phyloP scores from a whole-genome alignment of 2,329 filamentous ascomycete species.

The Penicillium thymicola region DNA sequence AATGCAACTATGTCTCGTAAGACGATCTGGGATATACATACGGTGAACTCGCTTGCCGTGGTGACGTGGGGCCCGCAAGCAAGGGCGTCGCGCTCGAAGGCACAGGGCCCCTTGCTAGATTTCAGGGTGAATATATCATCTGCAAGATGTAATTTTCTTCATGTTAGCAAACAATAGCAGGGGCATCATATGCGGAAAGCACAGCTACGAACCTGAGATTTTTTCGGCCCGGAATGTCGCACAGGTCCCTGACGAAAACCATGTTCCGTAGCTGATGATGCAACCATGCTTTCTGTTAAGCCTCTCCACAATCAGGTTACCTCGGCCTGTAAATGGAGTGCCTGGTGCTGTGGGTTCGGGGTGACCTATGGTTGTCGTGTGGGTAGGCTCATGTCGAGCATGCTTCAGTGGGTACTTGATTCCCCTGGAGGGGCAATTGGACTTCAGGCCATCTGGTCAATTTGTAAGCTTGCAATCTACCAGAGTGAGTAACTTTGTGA shows the following conservation, averaged over 20 bases:
- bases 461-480: neutral
- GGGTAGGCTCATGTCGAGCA: slow-evolving; percentile 36
- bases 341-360: slow-evolving; percentile 32
- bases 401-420: slow-evolving; percentile 65
- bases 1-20: neutral
- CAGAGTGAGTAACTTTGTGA: neutral
- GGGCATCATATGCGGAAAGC: neutral
- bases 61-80: slow-evolving; percentile 48
- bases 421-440: slow-evolving; percentile 60
- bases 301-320: slow-evolving; percentile 55
- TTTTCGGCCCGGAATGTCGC: slow-evolving; percentile 51
- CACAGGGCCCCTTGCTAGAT: slow-evolving; percentile 59
- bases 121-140: slow-evolving; percentile 51
- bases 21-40: slow-evolving; percentile 14
- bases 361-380: slow-evolving; percentile 31
- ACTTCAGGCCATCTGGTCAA: slow-evolving; percentile 52
- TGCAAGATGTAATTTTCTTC: slow-evolving; percentile 9
- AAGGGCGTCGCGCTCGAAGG: slow-evolving; percentile 52
- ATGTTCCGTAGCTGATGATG: slow-evolving; percentile 63
- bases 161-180: neutral
- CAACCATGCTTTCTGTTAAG: slow-evolving; percentile 51
- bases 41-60: slow-evolving; percentile 31
- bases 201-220: slow-evolving; percentile 26
- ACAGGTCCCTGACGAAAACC: slow-evolving; percentile 66
- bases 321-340: slow-evolving; percentile 55